Evolutionary conservation across 352 stramenopile species (phyloP), one percentile per base, ranked within the genome.

Genomic region (Thalassiosira hispida): DNA sequence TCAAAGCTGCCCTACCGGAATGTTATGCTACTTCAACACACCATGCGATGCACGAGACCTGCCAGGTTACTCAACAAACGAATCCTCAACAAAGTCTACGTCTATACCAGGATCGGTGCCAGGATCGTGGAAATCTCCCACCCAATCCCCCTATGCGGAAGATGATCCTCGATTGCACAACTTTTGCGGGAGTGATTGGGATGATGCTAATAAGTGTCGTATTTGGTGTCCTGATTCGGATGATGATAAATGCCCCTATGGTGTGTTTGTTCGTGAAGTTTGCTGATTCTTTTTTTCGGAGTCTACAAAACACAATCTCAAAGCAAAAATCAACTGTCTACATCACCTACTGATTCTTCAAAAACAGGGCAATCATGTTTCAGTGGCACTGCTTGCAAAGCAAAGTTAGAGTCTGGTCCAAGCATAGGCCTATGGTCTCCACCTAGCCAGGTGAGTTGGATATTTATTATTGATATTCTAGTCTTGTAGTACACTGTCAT

Each of bases 1-100:
- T 47, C 23, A 53, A 29, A 62, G 53, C 5, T 77, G 68, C 22
- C 68, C 68, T 29, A 2, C 46, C 8, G 68, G 68, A 5, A 60
- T 77, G 68, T n/a, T 51, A 22, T 77, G 68, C 18, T 69, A 69
- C 25, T 61, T 33, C 56, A 62, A 77, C 27, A 77, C 68, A 14
- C 57, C 42, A n/a, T 77, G 68, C 23, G 29, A 20, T 31, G 12
- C 5, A 9, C 3, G 8, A 38, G 31, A 38, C 8, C 31, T 38
- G 5, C 46, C n/a, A 7, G 14, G 14, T n/a, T n/a, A n/a, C n/a
- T n/a, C n/a, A n/a, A n/a, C n/a, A n/a, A n/a, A n/a, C n/a, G n/a
- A n/a, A n/a, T n/a, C 55, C 2, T 12, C 55, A 23, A 27, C 47
- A 25, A 2, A 9, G 47, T 14, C 47, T n/a, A n/a, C n/a, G n/a